phyloP scores from a whole-genome alignment of 2,329 filamentous ascomycete species.

The Xylariaceae sp. region DNA sequence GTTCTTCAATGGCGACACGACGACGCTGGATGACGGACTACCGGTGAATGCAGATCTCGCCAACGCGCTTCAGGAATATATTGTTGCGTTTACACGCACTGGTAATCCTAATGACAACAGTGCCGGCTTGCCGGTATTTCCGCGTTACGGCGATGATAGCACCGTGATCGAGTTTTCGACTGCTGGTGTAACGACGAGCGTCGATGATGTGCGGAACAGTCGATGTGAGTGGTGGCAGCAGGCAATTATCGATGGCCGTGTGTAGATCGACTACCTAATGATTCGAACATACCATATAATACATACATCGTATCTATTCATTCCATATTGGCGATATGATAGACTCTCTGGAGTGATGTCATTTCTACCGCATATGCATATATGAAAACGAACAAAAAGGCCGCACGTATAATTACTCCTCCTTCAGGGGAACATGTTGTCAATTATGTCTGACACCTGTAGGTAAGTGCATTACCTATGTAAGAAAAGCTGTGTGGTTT shows the following conservation, averaged over 20 bases:
- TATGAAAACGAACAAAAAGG: too few species aligned
- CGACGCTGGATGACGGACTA: conserved; percentile 22
- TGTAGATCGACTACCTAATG: conserved; percentile 1
- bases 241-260: conserved; percentile 23
- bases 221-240: conserved; percentile 33
- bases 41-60: conserved; percentile 31
- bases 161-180: conserved; percentile 18
- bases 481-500: too few species aligned
- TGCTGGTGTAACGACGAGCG: conserved; percentile 9
- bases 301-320: too few species aligned
- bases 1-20: conserved; percentile 42
- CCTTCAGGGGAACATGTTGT: too few species aligned
- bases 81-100: conserved; percentile 31
- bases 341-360: too few species aligned
- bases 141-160: conserved; percentile 20
- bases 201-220: conserved; percentile 27
- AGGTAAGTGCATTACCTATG: too few species aligned
- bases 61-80: conserved; percentile 32
- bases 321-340: too few species aligned
- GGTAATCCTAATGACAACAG: conserved; percentile 28
- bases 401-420: too few species aligned
- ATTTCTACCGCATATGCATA: too few species aligned
- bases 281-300: too few species aligned
- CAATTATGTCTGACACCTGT: too few species aligned
- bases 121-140: conserved; percentile 15